These are phyloP conservation scores for Litchi chinensis DNA, from an alignment of 345 rosid species.

Conservation along the genomic window DNA sequence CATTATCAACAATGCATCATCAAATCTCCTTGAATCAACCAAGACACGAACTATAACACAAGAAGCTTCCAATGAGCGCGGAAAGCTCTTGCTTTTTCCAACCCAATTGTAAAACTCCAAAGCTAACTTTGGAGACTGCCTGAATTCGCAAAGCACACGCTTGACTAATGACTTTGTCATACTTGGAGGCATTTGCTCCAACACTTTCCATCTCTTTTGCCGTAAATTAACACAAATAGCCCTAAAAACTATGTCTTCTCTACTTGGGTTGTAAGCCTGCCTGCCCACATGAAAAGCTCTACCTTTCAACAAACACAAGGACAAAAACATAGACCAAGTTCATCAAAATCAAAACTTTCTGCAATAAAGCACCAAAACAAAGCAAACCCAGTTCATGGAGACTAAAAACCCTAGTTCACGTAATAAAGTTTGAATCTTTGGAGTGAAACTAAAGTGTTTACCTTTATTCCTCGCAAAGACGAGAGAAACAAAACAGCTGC, in stretches of 20 bases:
- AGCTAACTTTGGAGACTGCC: slow-evolving; percentile 55
- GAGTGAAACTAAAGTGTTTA: background rate
- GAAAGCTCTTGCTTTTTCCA: slow-evolving; percentile 28
- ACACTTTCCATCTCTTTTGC: slow-evolving; percentile 63
- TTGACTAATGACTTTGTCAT: slow-evolving; percentile 45
- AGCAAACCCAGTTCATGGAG: slow-evolving; percentile 7
- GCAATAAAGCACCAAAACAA: background rate
- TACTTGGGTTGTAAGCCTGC: slow-evolving; percentile 36
- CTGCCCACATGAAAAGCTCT: slow-evolving; percentile 46
- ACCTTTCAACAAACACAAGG: slow-evolving; percentile 31
- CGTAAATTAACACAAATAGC: slow-evolving; percentile 59
- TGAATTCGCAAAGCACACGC: slow-evolving; percentile 54
- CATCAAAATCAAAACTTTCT: slow-evolving; percentile 20
- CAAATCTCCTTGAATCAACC: slow-evolving; percentile 46
- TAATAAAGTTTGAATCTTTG: background rate
- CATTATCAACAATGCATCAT: slow-evolving; percentile 51
- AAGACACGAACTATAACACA: slow-evolving; percentile 56
- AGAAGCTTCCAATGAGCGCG: slow-evolving; percentile 40
- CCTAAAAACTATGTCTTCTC: slow-evolving; percentile 52
- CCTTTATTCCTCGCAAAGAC: background rate
- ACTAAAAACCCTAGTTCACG: background rate
- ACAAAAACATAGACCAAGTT: slow-evolving; percentile 37
- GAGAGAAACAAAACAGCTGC: background rate
- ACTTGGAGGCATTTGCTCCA: slow-evolving; percentile 45
- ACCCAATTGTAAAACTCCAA: slow-evolving; percentile 62